phyloP scores from a whole-genome alignment of 331 rosid species.

The Rhamnella rubrinervis region DNA sequence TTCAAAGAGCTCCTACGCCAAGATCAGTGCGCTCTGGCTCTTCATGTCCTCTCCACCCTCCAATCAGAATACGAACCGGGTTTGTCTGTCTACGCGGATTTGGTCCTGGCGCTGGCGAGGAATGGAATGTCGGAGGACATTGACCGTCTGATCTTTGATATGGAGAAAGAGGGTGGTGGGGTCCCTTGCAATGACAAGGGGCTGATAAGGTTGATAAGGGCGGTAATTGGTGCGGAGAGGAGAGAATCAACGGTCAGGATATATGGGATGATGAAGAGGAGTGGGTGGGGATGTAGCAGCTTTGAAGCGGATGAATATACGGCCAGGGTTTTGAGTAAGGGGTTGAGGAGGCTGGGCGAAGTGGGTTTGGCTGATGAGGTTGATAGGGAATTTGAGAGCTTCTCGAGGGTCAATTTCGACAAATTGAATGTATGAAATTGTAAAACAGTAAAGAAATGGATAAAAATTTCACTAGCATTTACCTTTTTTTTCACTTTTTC shows the following conservation, averaged over 20 bases:
- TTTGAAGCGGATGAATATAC: constrained; percentile 51
- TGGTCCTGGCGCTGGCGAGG: constrained; percentile 44
- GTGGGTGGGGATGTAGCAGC: constrained; percentile 48
- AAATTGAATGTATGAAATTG: not conserved
- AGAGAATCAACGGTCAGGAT: constrained; percentile 76
- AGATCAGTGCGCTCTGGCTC: constrained; percentile 61
- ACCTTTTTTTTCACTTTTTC: too few relatives aligned
- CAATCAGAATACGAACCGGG: constrained; percentile 71
- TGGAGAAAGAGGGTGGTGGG: constrained; percentile 31
- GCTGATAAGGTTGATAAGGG: constrained; percentile 53
- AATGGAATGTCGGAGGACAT: constrained; percentile 48
- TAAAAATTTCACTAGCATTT: too few relatives aligned
- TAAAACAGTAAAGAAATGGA: not conserved
- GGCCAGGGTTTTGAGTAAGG: constrained; percentile 58
- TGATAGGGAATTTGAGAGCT: constrained; percentile 24
- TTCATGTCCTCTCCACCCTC: constrained; percentile 56
- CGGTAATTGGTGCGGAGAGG: constrained; percentile 53
- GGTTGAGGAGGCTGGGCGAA: constrained; percentile 59
- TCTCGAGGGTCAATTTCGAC: constrained; percentile 14
- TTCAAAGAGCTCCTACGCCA: constrained; percentile 84
- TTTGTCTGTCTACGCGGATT: constrained; percentile 44
- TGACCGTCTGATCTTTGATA: constrained; percentile 56
- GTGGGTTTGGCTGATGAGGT: constrained; percentile 38
- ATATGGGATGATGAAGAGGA: constrained; percentile 56
- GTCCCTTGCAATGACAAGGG: constrained; percentile 62